These are phyloP conservation scores for Perkinsus marinus DNA, from an alignment of 169 alveolate genomes.

Conservation along the genomic window DNA sequence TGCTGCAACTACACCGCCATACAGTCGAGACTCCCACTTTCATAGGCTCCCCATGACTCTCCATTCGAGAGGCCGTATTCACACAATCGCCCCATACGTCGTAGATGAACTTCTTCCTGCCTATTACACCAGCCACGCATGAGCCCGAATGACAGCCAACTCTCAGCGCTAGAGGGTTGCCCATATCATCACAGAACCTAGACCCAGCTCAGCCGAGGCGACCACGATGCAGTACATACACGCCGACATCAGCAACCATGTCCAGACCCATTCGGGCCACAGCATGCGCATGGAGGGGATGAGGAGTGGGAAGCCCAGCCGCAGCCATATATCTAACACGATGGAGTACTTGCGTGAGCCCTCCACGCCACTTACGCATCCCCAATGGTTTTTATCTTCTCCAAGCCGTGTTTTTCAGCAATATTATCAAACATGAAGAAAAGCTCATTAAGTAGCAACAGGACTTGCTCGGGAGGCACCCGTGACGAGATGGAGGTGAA, in stretches of 20 bases:
- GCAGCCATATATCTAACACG: background rate
- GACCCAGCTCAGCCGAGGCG: background rate
- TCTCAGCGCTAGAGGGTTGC: background rate
- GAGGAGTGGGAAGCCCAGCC: background rate
- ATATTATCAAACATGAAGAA: background rate
- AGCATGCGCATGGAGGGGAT: constrained; percentile 3
- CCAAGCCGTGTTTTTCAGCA: background rate
- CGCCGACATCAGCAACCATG: constrained; percentile 1
- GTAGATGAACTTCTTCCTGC: background rate
- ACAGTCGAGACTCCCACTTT: background rate
- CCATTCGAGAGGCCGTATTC: constrained; percentile 2
- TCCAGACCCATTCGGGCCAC: background rate
- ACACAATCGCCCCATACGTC: constrained; percentile 8
- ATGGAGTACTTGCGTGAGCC: background rate
- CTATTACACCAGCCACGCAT: constrained; percentile 8
- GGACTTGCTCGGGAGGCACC: background rate
- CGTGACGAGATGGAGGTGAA: background rate
- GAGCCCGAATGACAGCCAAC: constrained; percentile 2
- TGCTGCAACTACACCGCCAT: background rate
- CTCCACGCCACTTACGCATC: background rate
- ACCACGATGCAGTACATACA: background rate
- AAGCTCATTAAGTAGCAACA: background rate
- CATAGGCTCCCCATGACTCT: constrained; percentile 1
- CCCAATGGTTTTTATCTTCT: constrained; percentile 6
- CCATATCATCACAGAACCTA: background rate